A percentile compares a stretch with the other conserved stretches of the same genome.
Conservation (phyloP, 352 stramenopile genomes). For the Phytophthora hibernalis region DNA sequence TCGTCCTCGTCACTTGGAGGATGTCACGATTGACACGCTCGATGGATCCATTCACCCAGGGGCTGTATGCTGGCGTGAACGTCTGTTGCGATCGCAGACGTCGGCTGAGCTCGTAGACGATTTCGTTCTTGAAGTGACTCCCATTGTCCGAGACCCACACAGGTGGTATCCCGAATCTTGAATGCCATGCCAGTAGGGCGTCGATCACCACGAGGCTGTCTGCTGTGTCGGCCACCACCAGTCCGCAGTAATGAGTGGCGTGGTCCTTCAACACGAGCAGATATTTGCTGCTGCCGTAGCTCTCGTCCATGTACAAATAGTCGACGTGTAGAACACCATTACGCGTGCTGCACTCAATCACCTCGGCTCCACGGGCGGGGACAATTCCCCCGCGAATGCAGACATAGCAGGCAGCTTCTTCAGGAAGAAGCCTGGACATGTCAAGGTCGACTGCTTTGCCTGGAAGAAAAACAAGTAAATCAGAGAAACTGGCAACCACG, state of each 20-base stretch:
- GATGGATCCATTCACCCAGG: constrained; percentile 42
- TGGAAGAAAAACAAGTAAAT: too few relatives aligned
- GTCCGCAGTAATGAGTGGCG: constrained; percentile 35
- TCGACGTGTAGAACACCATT: constrained; percentile 48
- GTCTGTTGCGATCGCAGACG: constrained; percentile 14
- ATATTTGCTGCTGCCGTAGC: constrained; percentile 24
- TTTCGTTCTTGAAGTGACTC: constrained; percentile 44
- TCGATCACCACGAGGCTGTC: background rate
- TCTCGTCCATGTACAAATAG: constrained; percentile 35
- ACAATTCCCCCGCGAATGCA: constrained; percentile 7
- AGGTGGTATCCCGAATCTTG: too few relatives aligned
- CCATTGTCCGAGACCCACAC: constrained; percentile 22
- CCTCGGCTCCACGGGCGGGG: constrained; percentile 10
- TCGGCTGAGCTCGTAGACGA: constrained; percentile 23
- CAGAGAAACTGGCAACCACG: too few relatives aligned
- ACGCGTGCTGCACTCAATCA: constrained; percentile 15
- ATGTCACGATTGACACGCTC: constrained; percentile 44
- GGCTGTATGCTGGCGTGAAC: constrained; percentile 31
- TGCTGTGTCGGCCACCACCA: constrained; percentile 17
- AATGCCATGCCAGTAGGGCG: too few relatives aligned
- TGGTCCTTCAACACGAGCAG: constrained; percentile 45
- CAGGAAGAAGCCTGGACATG: background rate
- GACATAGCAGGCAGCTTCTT: constrained; percentile 4
- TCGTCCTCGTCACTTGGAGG: constrained; percentile 23
- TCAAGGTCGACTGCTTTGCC: constrained; percentile 3